Evolutionary conservation across 495 filamentous ascomycete species (phyloP).

Genomic region (Penicillium samsonianum): DNA sequence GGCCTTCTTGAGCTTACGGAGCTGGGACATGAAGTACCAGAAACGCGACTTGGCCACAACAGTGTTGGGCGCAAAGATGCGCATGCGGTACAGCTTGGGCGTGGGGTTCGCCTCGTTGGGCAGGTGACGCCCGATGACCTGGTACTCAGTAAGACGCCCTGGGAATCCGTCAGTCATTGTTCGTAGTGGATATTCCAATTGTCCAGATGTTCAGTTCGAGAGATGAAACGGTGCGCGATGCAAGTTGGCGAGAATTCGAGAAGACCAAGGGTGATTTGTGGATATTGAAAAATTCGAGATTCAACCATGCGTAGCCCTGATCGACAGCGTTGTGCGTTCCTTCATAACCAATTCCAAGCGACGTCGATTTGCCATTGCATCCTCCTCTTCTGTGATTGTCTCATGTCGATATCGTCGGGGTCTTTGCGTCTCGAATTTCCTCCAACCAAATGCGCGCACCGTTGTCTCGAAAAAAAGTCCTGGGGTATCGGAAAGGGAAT

Average conservation of each 20-base stretch:
- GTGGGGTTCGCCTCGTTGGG: constrained; percentile 92
- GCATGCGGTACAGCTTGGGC: constrained; percentile 99
- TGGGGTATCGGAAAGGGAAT: constrained; percentile 31
- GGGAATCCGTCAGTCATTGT: constrained; percentile 40
- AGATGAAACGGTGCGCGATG: constrained; percentile 26
- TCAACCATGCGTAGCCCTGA: constrained; percentile 1
- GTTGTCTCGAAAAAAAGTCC: constrained; percentile 32
- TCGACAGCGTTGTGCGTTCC: constrained; percentile 12
- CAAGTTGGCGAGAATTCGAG: constrained; percentile 10
- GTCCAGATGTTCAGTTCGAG: constrained; percentile 18
- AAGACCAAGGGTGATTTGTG: constrained; percentile 10
- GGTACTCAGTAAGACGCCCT: constrained; percentile 99
- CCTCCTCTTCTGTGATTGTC: constrained; percentile 1
- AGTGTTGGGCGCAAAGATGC: constrained; percentile 96
- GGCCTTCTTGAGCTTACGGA: constrained; percentile 99
- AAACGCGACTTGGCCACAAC: constrained; percentile 98
- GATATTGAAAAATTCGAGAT: constrained; percentile 28
- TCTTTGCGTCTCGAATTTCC: constrained; percentile 21
- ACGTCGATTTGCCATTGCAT: neutral
- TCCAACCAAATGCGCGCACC: constrained; percentile 32
- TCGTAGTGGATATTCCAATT: constrained; percentile 13
- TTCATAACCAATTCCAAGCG: constrained; percentile 1
- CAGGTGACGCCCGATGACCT: constrained; percentile 99
- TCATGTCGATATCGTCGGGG: constrained; percentile 11
- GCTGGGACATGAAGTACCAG: constrained; percentile 99